Evolutionary conservation across 2,329 filamentous ascomycete species (phyloP).

Genomic region (Parafenestella ontariensis): DNA sequence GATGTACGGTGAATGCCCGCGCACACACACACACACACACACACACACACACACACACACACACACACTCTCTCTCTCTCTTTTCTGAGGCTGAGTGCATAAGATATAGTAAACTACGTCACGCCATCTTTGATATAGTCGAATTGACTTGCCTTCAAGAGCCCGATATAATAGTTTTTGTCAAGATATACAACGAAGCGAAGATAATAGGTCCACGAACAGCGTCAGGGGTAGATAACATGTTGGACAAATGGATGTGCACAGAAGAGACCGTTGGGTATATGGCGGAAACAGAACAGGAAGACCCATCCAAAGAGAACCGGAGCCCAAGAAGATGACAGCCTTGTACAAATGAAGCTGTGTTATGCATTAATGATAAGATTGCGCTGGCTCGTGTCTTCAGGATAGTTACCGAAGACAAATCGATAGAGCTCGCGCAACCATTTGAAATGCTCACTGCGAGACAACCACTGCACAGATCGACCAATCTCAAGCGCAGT

Average conservation of each 20-base stretch:
- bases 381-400: conserved; percentile 75
- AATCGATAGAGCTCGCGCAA: conserved; percentile 81
- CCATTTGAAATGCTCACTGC: conserved; percentile 77
- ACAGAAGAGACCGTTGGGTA: conserved; percentile 38
- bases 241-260: conserved; percentile 14
- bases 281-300: conserved; percentile 32
- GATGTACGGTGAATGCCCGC: no score
- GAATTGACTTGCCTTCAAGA: background rate
- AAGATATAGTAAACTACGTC: background rate
- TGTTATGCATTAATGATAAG: conserved; percentile 61
- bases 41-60: no score
- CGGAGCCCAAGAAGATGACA: conserved; percentile 1
- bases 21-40: no score
- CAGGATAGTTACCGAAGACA: conserved; percentile 83
- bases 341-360: background rate
- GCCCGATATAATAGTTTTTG: conserved; percentile 3
- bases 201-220: conserved; percentile 11
- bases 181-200: conserved; percentile 21
- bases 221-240: conserved; percentile 10
- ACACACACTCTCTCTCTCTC: no score
- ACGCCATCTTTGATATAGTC: background rate
- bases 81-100: no score
- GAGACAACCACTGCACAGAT: conserved; percentile 77
- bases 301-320: conserved; percentile 13
- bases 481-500: conserved; percentile 78